Evolutionary conservation across 2,329 filamentous ascomycete species (phyloP).

Genomic region (Microdochium bolleyi): DNA sequence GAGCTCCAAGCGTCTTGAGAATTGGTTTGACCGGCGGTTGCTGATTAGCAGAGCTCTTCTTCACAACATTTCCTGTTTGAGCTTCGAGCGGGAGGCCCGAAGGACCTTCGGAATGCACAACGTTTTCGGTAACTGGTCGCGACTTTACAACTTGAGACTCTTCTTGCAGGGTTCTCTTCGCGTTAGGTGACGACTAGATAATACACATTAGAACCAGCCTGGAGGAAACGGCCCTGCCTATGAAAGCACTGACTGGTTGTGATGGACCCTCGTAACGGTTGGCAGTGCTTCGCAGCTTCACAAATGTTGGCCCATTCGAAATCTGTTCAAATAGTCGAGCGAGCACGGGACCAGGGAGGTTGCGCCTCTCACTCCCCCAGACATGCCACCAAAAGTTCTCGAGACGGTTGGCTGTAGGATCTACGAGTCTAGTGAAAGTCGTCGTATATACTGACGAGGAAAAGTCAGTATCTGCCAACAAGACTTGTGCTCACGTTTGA

Average conservation of each 20-base stretch:
- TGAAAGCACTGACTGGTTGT: slow-evolving; percentile 28
- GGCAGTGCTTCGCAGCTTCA: slow-evolving; percentile 44
- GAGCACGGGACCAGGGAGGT: slow-evolving; percentile 43
- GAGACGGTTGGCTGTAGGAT: slow-evolving; percentile 54
- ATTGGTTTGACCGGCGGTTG: slow-evolving; percentile 47
- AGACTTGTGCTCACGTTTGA: slow-evolving; percentile 4
- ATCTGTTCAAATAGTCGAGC: slow-evolving; percentile 50
- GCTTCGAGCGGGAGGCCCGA: slow-evolving; percentile 1
- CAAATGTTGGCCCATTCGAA: slow-evolving; percentile 47
- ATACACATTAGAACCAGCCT: slow-evolving; percentile 10
- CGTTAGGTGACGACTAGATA: neutral
- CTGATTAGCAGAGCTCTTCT: slow-evolving; percentile 11
- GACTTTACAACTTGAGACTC: neutral
- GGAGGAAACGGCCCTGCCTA: slow-evolving; percentile 3
- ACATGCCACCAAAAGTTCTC: slow-evolving; percentile 63
- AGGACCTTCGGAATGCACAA: neutral
- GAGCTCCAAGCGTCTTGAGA: slow-evolving; percentile 49
- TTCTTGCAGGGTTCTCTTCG: neutral
- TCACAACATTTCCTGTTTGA: slow-evolving; percentile 9
- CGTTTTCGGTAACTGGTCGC: too few relatives aligned
- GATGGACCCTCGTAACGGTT: slow-evolving; percentile 42
- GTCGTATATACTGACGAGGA: slow-evolving; percentile 47
- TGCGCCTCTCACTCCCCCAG: slow-evolving; percentile 48
- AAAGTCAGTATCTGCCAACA: neutral
- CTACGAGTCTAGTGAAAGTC: slow-evolving; percentile 48